Percentiles rank a stretch among this genome's conserved stretches.
Conservation (phyloP, 768 basidiomycete species). For the Ramaria rubella region DNA sequence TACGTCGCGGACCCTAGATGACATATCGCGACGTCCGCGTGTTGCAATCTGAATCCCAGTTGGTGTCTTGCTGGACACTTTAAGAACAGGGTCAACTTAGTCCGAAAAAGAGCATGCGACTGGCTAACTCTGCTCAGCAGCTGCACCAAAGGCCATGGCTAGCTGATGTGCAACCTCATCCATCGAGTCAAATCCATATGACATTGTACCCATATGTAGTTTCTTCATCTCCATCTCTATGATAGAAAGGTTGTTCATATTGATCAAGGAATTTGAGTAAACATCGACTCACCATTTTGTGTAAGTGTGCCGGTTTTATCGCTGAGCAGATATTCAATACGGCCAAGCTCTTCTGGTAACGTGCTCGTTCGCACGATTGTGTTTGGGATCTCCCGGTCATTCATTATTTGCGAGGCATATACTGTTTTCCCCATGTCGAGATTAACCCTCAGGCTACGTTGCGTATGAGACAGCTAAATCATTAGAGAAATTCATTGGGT, state of each 20-base stretch:
- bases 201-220: slow-evolving; percentile 97
- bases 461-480: not conserved
- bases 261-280: not conserved
- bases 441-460: slow-evolving; percentile 85
- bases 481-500: not conserved
- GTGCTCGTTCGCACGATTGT: slow-evolving; percentile 98
- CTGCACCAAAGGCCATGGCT: slow-evolving; percentile 73
- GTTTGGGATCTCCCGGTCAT: slow-evolving; percentile 83
- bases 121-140: slow-evolving; percentile 46
- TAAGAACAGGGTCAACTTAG: not conserved
- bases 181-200: slow-evolving; percentile 97
- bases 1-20: slow-evolving; percentile 85
- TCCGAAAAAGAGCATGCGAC: not conserved
- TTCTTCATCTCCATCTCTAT: slow-evolving; percentile 99
- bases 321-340: slow-evolving; percentile 91
- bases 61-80: slow-evolving; percentile 27
- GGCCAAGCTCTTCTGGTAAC: slow-evolving; percentile 90
- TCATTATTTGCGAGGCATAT: slow-evolving; percentile 93
- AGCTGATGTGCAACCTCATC: slow-evolving; percentile 94
- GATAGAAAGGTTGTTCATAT: not conserved
- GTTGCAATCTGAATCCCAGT: slow-evolving; percentile 80
- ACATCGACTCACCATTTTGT: slow-evolving; percentile 69
- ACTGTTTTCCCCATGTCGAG: slow-evolving; percentile 99
- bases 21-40: slow-evolving; percentile 90
- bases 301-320: slow-evolving; percentile 99